These are phyloP conservation scores for Alternaria ethzedia DNA, from an alignment of 2,329 filamentous ascomycete genomes.

Conservation along the genomic window DNA sequence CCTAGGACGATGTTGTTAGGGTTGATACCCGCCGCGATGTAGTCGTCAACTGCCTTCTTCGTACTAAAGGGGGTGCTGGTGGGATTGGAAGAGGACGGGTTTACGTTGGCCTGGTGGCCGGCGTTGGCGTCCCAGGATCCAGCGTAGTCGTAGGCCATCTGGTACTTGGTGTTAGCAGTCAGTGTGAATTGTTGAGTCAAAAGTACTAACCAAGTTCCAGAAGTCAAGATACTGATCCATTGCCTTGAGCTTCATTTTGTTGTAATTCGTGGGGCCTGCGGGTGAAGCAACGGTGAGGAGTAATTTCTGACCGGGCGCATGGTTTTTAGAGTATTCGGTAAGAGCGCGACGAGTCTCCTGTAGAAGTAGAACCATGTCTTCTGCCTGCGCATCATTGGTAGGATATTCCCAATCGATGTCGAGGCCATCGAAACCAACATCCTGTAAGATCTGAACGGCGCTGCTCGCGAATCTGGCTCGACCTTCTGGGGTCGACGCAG, in stretches of 20 bases:
- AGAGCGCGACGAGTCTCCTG: conserved; percentile 43
- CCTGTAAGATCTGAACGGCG: conserved; percentile 39
- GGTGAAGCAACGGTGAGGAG: conserved; percentile 56
- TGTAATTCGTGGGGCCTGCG: conserved; percentile 54
- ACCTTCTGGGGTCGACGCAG: conserved; percentile 39
- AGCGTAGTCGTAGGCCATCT: conserved; percentile 83
- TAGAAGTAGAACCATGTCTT: conserved; percentile 43
- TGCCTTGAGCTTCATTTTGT: conserved; percentile 49
- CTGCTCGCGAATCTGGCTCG: conserved; percentile 43
- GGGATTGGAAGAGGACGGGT: conserved; percentile 33
- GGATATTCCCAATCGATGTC: conserved; percentile 50
- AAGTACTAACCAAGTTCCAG: conserved; percentile 56
- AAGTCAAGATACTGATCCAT: conserved; percentile 59
- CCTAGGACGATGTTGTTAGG: conserved; percentile 46
- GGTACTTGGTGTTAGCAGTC: neutral
- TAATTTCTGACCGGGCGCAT: conserved; percentile 51
- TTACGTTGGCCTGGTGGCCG: conserved; percentile 44
- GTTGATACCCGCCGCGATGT: conserved; percentile 39
- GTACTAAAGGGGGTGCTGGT: conserved; percentile 45
- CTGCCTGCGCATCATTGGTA: conserved; percentile 37
- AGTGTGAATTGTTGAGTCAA: neutral
- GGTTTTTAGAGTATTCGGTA: conserved; percentile 48
- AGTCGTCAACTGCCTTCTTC: conserved; percentile 38
- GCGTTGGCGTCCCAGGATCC: conserved; percentile 44
- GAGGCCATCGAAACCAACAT: conserved; percentile 48